These are phyloP conservation scores for Selaginella tamariscina DNA, from an alignment of 75 land plant genomes.

Conservation along the genomic window DNA sequence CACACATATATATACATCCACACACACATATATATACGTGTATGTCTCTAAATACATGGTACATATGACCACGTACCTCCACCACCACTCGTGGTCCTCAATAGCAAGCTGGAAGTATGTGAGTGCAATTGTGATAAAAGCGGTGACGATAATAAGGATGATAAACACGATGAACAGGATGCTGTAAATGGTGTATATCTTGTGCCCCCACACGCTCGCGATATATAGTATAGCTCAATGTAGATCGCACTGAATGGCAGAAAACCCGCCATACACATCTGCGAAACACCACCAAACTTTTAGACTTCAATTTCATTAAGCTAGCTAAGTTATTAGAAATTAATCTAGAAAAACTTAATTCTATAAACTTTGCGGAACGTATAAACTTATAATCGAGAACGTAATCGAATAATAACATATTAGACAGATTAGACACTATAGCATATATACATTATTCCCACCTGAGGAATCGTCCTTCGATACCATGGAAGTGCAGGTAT, in stretches of 20 bases:
- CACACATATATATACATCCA: no score
- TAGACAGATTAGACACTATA: no score
- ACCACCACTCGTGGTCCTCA: slow-evolving; percentile 82
- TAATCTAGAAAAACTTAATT: no score
- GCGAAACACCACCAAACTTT: not conserved
- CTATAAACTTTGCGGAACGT: no score
- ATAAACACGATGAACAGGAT: slow-evolving; percentile 70
- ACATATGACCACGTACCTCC: slow-evolving; percentile 44
- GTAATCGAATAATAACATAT: no score
- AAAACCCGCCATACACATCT: slow-evolving; percentile 79
- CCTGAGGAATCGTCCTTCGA: slow-evolving; percentile 41
- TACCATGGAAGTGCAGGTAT: slow-evolving; percentile 69
- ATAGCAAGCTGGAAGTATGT: slow-evolving; percentile 68
- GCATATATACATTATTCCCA: no score
- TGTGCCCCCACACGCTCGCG: slow-evolving; percentile 74
- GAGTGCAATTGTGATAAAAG: slow-evolving; percentile 64
- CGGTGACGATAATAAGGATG: slow-evolving; percentile 54
- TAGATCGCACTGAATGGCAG: slow-evolving; percentile 76
- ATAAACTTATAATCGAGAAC: no score
- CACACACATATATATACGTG: no score
- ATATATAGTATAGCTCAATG: slow-evolving; percentile 60
- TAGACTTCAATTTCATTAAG: no score
- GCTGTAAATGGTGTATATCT: slow-evolving; percentile 72
- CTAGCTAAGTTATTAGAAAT: not conserved
- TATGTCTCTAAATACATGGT: no score